Evolutionary conservation across 108 stramenopile species (phyloP), one percentile per base, ranked within the genome.

Genomic region (Licmophora abbreviata): DNA sequence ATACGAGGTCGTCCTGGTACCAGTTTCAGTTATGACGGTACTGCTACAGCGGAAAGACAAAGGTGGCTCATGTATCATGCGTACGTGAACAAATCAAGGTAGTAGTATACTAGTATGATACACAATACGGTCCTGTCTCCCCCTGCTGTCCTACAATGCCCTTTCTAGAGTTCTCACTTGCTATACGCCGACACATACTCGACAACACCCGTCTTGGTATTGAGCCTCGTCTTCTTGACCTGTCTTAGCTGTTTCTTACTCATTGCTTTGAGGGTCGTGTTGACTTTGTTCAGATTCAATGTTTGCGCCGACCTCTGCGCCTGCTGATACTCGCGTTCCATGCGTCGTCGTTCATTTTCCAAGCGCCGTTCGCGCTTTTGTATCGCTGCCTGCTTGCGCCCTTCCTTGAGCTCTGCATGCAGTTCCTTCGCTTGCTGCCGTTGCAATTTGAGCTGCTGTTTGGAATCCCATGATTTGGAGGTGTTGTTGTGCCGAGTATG

Each of bases 201-300:
- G 37, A 91, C 73, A 17, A 82, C 88, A 29, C 95, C 92, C 40
- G 91, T 92, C 83, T 91, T 90, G 20, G 69, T 65, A 74, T 95
- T 95, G 65, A 95, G 68, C 51, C 92, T 43, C 48, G 83, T 92
- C 78, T 95, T 95, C 73, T 95, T 95, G 65, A 95, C 88, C 69
- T 88, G 82, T 58, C 93, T 65, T 48, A 96, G 67, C 64, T 96
- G 92, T 52, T 94, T 93, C 85, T 95, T 95, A 58, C 87, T 92
- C 95, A 95, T 91, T 35, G 81, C 77, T 81, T 88, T 92, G 58
- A 95, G 66, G 36, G 84, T 95, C 11, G 51, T 57, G 11, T 76
- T 66, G 30, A 83, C 41, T 43, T 69, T 85, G 33, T 61, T 63
- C n/a, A 47, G 41, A 58, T 85, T 88, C 55, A 93, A 53, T 22